Evolutionary conservation across 140 eudicot genomes (phyloP).

Genomic region (Senecio squalidus): DNA sequence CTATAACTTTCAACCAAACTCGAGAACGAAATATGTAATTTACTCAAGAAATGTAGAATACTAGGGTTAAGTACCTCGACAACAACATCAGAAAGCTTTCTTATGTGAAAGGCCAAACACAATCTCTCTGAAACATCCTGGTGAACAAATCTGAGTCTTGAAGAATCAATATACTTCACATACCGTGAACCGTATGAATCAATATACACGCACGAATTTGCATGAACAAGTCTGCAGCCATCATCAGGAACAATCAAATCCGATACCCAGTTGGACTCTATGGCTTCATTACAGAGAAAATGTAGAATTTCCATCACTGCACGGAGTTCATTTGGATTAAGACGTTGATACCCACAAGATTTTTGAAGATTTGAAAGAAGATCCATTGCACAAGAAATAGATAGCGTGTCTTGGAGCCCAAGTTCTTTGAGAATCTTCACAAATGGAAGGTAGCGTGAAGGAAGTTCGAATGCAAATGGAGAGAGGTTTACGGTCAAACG

Average conservation of each 20-base stretch:
- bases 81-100: constrained; percentile 85
- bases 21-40: neutral
- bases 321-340: constrained; percentile 93
- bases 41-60: constrained; percentile 8
- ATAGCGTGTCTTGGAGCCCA: constrained; percentile 75
- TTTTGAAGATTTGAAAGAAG: constrained; percentile 78
- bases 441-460: constrained; percentile 81
- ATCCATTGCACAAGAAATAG: constrained; percentile 71
- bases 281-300: constrained; percentile 55
- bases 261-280: constrained; percentile 53
- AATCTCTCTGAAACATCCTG: constrained; percentile 67
- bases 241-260: constrained; percentile 93
- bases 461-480: constrained; percentile 97
- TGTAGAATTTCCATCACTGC: constrained; percentile 79
- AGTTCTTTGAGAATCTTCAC: constrained; percentile 79
- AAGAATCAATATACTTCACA: constrained; percentile 72
- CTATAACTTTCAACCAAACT: too few relatives aligned
- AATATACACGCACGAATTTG: constrained; percentile 68
- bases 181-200: constrained; percentile 84
- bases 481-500: constrained; percentile 82
- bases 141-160: constrained; percentile 79
- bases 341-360: constrained; percentile 93
- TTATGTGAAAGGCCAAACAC: constrained; percentile 56
- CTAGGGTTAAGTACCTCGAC: constrained; percentile 65
- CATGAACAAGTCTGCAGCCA: constrained; percentile 96